Percentiles rank a stretch among this genome's conserved stretches.
Evolutionary conservation across 768 basidiomycete genomes (phyloP).

Genomic region (Trametes cubensis): DNA sequence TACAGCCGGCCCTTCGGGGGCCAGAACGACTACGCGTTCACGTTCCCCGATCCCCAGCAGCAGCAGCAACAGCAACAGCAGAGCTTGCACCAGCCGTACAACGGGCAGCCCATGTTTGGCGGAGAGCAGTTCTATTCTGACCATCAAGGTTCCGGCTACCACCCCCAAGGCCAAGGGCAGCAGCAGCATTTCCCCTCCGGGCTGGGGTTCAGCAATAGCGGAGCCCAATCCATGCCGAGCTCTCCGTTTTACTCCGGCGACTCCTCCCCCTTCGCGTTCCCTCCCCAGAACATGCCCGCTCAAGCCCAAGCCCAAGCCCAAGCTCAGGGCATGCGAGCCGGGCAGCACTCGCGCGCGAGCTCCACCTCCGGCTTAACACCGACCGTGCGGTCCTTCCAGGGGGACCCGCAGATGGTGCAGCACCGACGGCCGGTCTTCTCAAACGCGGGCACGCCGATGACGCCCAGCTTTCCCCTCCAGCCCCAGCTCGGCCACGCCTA

Average conservation of each 20-base stretch:
- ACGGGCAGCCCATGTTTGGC: conserved; percentile 12
- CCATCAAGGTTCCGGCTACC: conserved; percentile 1
- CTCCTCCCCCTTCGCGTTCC: conserved; percentile 9
- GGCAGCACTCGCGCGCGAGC: conserved; percentile 14
- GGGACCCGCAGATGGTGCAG: conserved; percentile 9
- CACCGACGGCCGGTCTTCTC: conserved; percentile 12
- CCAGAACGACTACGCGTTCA: conserved; percentile 13
- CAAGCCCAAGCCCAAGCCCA: too few relatives aligned
- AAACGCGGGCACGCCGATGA: conserved; percentile 9
- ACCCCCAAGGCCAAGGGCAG: conserved; percentile 5
- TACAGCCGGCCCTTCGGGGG: conserved; percentile 8
- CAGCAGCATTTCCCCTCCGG: conserved; percentile 3
- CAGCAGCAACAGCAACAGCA: conserved; percentile 12
- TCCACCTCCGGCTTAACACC: conserved; percentile 15
- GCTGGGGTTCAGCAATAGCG: conserved; percentile 4
- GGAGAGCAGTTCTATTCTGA: conserved; percentile 12
- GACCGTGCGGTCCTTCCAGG: conserved; percentile 21
- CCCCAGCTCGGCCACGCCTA: conserved; percentile 1
- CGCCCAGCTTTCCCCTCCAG: conserved; percentile 9
- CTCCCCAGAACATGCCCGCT: conserved; percentile 4
- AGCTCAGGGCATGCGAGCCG: conserved; percentile 3
- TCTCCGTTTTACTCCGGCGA: conserved; percentile 18
- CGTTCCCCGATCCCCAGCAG: conserved; percentile 10
- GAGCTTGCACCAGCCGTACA: conserved; percentile 2
- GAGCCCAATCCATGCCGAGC: conserved; percentile 17